A percentile compares a stretch with the other conserved stretches of the same genome.
phyloP scores from a whole-genome alignment of 805 yeast species.

The Saccharomycopsis vini region DNA sequence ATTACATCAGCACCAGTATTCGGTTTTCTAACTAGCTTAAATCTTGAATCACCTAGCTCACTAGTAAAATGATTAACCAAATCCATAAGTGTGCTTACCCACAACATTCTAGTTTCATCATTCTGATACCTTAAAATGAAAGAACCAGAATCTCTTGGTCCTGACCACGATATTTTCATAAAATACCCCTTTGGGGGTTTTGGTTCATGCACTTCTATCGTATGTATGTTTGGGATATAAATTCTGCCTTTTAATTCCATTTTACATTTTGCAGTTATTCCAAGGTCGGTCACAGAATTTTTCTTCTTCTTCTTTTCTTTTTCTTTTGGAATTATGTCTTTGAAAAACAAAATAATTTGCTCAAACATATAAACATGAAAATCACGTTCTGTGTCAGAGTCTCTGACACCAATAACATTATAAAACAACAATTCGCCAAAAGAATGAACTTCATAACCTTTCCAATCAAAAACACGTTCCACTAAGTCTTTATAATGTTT shows the following conservation, averaged over 20 bases:
- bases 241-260: slow-evolving; percentile 74
- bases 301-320: slow-evolving; percentile 40
- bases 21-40: not conserved
- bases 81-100: slow-evolving; percentile 61
- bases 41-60: slow-evolving; percentile 19
- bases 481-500: slow-evolving; percentile 58
- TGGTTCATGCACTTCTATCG: slow-evolving; percentile 28
- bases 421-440: slow-evolving; percentile 81
- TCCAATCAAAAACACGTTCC: slow-evolving; percentile 82
- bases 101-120: slow-evolving; percentile 75
- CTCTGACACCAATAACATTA: slow-evolving; percentile 62
- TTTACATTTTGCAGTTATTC: slow-evolving; percentile 25
- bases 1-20: not conserved
- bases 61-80: slow-evolving; percentile 30
- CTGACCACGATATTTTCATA: slow-evolving; percentile 70
- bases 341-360: slow-evolving; percentile 52
- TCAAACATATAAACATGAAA: slow-evolving; percentile 88
- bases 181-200: slow-evolving; percentile 40
- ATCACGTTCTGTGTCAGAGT: slow-evolving; percentile 69
- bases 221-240: slow-evolving; percentile 57
- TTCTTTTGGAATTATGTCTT: slow-evolving; percentile 36
- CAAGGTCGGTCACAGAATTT: slow-evolving; percentile 35
- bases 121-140: slow-evolving; percentile 74
- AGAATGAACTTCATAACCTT: slow-evolving; percentile 68
- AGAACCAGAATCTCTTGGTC: slow-evolving; percentile 77